Conservation (phyloP, 495 filamentous ascomycete genomes). For the Lasiosphaeris hirsuta region DNA sequence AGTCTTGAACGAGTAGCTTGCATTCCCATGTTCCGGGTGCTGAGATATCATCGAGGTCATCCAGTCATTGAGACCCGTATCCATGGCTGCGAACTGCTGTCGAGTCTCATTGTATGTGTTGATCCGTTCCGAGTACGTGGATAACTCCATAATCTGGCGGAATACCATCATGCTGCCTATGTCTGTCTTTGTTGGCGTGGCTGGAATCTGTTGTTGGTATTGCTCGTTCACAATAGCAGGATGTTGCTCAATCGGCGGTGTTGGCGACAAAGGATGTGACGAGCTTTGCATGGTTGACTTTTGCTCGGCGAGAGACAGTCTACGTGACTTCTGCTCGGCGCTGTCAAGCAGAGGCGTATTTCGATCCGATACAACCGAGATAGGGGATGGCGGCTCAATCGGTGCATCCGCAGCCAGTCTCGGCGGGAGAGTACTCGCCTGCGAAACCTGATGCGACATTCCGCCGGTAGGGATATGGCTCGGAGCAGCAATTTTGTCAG, state of each 20-base stretch:
- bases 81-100: constrained; percentile 62
- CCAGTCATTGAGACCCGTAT: constrained; percentile 77
- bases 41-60: constrained; percentile 44
- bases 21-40: constrained; percentile 36
- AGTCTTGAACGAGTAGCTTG: constrained; percentile 22
- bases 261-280: constrained; percentile 26
- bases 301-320: constrained; percentile 43
- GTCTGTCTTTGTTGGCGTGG: constrained; percentile 13
- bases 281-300: constrained; percentile 33
- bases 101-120: constrained; percentile 65
- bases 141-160: constrained; percentile 67
- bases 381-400: constrained; percentile 35
- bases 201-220: not conserved
- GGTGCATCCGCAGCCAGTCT: constrained; percentile 16
- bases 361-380: constrained; percentile 26
- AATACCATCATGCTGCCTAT: constrained; percentile 53
- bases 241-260: constrained; percentile 38
- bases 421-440: constrained; percentile 31
- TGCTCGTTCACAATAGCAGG: constrained; percentile 27
- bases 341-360: constrained; percentile 7
- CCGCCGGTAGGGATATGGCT: not conserved
- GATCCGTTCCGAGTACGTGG: constrained; percentile 60
- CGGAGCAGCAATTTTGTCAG: not conserved
- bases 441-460: constrained; percentile 37
- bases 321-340: constrained; percentile 42